A percentile compares a stretch with the other conserved stretches of the same genome.
Conservation (phyloP, 352 stramenopile genomes). For the Phytophthora tubulina region DNA sequence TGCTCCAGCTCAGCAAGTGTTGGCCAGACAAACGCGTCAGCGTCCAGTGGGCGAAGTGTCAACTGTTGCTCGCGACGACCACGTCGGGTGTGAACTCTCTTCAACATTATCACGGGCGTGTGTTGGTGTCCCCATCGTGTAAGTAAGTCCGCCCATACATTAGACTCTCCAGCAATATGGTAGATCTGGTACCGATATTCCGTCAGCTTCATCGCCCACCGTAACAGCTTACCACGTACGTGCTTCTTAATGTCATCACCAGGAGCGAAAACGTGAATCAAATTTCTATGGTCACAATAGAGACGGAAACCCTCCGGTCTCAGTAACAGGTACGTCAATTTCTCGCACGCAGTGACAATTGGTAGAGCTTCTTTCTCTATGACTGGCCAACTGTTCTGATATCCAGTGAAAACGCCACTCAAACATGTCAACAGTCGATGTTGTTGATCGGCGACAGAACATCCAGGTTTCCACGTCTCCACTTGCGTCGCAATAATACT, state of each 20-base stretch:
- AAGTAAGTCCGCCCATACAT: constrained; percentile 3
- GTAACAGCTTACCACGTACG: not conserved
- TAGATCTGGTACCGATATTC: not conserved
- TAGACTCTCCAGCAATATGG: not conserved
- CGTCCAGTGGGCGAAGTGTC: not conserved
- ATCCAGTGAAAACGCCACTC: not conserved
- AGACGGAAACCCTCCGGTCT: not conserved
- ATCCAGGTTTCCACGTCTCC: not conserved
- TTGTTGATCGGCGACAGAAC: not conserved
- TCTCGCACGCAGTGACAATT: constrained; percentile 6
- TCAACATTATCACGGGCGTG: not conserved
- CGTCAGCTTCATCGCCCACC: constrained; percentile 2
- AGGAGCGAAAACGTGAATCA: constrained; percentile 14
- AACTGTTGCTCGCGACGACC: not conserved
- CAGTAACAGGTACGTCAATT: constrained; percentile 2
- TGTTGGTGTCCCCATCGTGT: not conserved
- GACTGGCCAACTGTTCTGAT: not conserved
- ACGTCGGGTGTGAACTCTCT: not conserved
- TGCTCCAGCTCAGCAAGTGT: not conserved
- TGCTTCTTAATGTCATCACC: constrained; percentile 6
- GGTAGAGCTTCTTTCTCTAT: constrained; percentile 14
- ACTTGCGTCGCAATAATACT: constrained; percentile 1
- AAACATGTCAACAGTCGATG: not conserved
- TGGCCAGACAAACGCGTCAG: not conserved
- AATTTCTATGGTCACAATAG: not conserved